Evolutionary conservation across 108 stramenopile genomes (phyloP).

Genomic region (Aureococcus anophagefferens): DNA sequence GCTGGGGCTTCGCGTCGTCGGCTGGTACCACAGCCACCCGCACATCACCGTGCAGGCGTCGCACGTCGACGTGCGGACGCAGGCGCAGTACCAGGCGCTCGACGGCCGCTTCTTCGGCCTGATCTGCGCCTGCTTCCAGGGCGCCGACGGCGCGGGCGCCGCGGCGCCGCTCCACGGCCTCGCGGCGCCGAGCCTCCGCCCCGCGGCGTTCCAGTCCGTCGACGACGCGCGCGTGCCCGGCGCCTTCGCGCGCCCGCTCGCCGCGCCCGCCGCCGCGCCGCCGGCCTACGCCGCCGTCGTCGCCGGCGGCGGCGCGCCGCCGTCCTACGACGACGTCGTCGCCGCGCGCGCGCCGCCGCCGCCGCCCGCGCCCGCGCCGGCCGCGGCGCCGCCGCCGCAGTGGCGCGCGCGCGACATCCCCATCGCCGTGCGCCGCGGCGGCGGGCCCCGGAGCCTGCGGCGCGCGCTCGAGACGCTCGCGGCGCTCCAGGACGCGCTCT

Average conservation of each 20-base stretch:
- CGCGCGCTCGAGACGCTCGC: neutral
- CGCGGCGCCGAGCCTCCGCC: neutral
- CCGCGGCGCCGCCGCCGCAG: no score
- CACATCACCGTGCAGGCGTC: constrained; percentile 12
- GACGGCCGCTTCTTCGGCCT: constrained; percentile 6
- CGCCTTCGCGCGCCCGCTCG: neutral
- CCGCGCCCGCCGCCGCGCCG: neutral
- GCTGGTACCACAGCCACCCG: constrained; percentile 15
- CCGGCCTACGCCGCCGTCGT: neutral
- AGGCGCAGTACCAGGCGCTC: constrained; percentile 7
- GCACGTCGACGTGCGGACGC: constrained; percentile 12
- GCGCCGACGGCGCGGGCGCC: neutral
- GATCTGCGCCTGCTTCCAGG: neutral
- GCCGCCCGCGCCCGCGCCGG: neutral
- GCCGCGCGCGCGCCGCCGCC: neutral
- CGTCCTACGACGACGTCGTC: neutral
- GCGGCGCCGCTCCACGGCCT: no score
- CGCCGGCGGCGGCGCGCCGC: neutral
- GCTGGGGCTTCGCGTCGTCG: neutral
- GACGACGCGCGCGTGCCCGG: neutral
- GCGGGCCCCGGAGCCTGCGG: no score
- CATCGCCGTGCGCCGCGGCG: no score
- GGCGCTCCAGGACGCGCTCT: neutral
- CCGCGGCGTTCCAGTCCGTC: neutral
- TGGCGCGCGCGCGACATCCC: no score